A percentile compares a stretch with the other conserved stretches of the same genome.
These are phyloP conservation scores for Ophiorrhiza pumila DNA, from an alignment of 257 asterid genomes.

Conservation along the genomic window DNA sequence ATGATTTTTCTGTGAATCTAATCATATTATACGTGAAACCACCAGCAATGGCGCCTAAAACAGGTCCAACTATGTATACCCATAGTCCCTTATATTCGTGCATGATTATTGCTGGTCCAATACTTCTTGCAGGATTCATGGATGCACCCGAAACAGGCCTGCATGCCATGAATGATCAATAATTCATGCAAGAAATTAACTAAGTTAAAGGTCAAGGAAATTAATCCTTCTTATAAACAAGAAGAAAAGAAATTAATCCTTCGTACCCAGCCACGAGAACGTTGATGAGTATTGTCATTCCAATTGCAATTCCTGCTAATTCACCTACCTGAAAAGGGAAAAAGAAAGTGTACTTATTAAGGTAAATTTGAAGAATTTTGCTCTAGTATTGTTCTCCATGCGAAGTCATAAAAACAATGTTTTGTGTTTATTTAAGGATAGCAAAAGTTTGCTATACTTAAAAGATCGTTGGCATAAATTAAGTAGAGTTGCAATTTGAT, in stretches of 20 bases:
- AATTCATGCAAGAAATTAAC: no score
- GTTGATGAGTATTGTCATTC: slow-evolving; percentile 57
- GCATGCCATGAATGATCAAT: no score
- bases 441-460: no score
- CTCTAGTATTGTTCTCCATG: background rate
- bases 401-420: no score
- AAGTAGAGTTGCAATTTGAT: no score
- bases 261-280: slow-evolving; percentile 66
- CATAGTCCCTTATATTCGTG: slow-evolving; percentile 41
- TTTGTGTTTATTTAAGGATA: no score
- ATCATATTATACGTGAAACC: slow-evolving; percentile 57
- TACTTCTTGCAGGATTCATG: slow-evolving; percentile 63
- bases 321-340: slow-evolving; percentile 49
- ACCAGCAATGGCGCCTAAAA: slow-evolving; percentile 45
- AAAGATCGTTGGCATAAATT: no score
- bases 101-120: slow-evolving; percentile 59
- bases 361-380: background rate
- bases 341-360: background rate
- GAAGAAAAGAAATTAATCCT: no score
- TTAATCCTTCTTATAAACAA: no score
- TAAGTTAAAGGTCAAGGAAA: no score
- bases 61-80: slow-evolving; percentile 55
- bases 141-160: slow-evolving; percentile 70
- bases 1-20: slow-evolving; percentile 60
- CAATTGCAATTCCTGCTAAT: slow-evolving; percentile 71